phyloP scores from a whole-genome alignment of 2,329 filamentous ascomycete genomes.

The Neurospora crassa region DNA sequence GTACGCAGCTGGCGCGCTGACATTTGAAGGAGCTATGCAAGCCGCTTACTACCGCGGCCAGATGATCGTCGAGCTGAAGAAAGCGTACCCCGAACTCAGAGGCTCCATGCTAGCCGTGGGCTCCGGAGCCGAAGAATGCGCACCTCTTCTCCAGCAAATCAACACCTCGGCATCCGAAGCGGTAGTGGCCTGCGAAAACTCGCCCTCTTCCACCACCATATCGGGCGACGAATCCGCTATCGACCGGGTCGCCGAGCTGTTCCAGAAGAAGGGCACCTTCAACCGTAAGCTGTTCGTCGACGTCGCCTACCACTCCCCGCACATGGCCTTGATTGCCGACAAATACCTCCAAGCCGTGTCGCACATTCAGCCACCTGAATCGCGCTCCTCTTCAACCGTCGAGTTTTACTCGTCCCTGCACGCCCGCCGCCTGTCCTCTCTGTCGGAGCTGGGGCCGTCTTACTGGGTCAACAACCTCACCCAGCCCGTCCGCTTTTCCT shows the following conservation, averaged over 20 bases:
- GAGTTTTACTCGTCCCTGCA: slow-evolving; percentile 36
- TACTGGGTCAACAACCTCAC: slow-evolving; percentile 37
- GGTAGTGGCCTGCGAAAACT: slow-evolving; percentile 20
- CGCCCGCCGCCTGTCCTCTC: slow-evolving; percentile 25
- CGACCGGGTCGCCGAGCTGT: slow-evolving; percentile 34
- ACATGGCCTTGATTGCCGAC: slow-evolving; percentile 39
- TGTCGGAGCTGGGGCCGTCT: slow-evolving; percentile 25
- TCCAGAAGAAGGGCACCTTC: slow-evolving; percentile 33
- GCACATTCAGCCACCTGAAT: slow-evolving; percentile 16
- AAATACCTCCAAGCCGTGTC: slow-evolving; percentile 27
- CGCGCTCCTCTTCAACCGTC: slow-evolving; percentile 20
- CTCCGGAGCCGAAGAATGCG: slow-evolving; percentile 9
- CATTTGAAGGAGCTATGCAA: slow-evolving; percentile 25
- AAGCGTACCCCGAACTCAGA: slow-evolving; percentile 23
- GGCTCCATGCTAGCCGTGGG: slow-evolving; percentile 21
- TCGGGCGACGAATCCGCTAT: slow-evolving; percentile 22
- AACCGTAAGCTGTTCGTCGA: slow-evolving; percentile 38
- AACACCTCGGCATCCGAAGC: slow-evolving; percentile 8
- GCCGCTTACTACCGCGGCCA: slow-evolving; percentile 32
- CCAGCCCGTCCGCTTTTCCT: slow-evolving; percentile 33
- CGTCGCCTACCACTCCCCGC: slow-evolving; percentile 42
- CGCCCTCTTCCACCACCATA: slow-evolving; percentile 17
- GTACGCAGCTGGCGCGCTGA: slow-evolving; percentile 26
- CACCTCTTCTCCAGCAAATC: slow-evolving; percentile 16
- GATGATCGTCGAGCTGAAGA: slow-evolving; percentile 29